These are phyloP conservation scores for Cordyceps militaris DNA, from an alignment of 2,329 filamentous ascomycete species.

Conservation along the genomic window DNA sequence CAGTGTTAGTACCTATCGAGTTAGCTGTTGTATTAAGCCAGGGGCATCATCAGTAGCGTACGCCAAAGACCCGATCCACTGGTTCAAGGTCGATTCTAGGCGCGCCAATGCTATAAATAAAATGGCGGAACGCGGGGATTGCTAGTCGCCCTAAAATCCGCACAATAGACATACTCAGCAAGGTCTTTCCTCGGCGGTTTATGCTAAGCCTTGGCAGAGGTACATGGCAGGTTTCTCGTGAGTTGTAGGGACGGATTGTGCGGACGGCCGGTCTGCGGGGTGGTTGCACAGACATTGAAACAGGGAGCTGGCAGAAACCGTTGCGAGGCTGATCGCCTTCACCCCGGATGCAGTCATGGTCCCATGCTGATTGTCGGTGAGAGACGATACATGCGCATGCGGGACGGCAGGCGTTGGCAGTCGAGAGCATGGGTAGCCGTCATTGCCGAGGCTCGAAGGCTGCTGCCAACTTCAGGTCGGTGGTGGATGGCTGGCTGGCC, in stretches of 20 bases:
- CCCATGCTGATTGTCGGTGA: slow-evolving; percentile 4
- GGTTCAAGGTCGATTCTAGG: background rate
- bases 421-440: background rate
- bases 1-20: slow-evolving; percentile 7
- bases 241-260: background rate
- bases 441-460: background rate
- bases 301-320: background rate
- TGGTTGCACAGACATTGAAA: slow-evolving; percentile 7
- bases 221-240: background rate
- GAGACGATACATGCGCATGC: background rate
- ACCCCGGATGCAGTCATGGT: background rate
- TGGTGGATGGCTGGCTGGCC: background rate
- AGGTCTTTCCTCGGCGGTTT: slow-evolving; percentile 4
- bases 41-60: slow-evolving; percentile 5
- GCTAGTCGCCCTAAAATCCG: background rate
- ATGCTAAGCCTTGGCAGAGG: slow-evolving; percentile 4
- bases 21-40: slow-evolving; percentile 2
- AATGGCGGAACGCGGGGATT: background rate
- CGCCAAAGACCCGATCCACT: slow-evolving; percentile 2
- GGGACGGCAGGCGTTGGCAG: slow-evolving; percentile 1
- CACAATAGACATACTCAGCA: background rate
- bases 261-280: background rate
- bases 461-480: background rate
- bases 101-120: slow-evolving; percentile 5
- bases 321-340: slow-evolving; percentile 4